A percentile compares a stretch with the other conserved stretches of the same genome.
phyloP scores from a whole-genome alignment of 2,329 filamentous ascomycete genomes.

The Claviceps citrina region DNA sequence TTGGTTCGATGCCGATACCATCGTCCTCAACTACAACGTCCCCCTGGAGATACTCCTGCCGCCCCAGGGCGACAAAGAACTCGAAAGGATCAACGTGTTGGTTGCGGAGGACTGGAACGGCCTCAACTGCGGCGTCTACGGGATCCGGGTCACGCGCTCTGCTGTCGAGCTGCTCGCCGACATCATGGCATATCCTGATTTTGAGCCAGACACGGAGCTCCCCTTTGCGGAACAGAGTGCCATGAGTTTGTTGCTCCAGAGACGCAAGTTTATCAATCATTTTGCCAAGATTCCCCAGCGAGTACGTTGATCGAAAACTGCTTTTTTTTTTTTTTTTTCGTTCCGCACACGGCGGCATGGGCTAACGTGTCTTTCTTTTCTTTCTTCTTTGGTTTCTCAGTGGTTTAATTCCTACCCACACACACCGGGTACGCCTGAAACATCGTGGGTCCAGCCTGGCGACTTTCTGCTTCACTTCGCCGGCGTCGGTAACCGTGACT shows the following conservation, averaged over 20 bases:
- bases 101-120: slow-evolving; percentile 4
- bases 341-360: neutral
- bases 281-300: slow-evolving; percentile 8
- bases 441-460: slow-evolving; percentile 3
- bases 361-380: too few species aligned
- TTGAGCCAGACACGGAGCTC: slow-evolving; percentile 6
- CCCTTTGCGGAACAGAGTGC: slow-evolving; percentile 10
- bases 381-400: neutral
- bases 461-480: slow-evolving; percentile 11
- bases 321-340: too few species aligned
- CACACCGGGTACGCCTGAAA: neutral
- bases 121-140: slow-evolving; percentile 7
- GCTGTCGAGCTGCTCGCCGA: slow-evolving; percentile 9
- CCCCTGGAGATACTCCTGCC: slow-evolving; percentile 4
- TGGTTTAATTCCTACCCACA: slow-evolving; percentile 11
- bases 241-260: slow-evolving; percentile 8
- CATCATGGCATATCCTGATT: slow-evolving; percentile 8
- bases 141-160: slow-evolving; percentile 9
- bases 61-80: neutral
- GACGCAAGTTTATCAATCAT: slow-evolving; percentile 5
- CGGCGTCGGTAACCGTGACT: slow-evolving; percentile 1
- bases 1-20: slow-evolving; percentile 13
- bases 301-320: neutral
- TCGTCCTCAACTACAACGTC: slow-evolving; percentile 5
- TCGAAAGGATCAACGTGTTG: neutral